These are phyloP conservation scores for Beta lomatogona DNA, from an alignment of 179 eudicot species.

Conservation along the genomic window DNA sequence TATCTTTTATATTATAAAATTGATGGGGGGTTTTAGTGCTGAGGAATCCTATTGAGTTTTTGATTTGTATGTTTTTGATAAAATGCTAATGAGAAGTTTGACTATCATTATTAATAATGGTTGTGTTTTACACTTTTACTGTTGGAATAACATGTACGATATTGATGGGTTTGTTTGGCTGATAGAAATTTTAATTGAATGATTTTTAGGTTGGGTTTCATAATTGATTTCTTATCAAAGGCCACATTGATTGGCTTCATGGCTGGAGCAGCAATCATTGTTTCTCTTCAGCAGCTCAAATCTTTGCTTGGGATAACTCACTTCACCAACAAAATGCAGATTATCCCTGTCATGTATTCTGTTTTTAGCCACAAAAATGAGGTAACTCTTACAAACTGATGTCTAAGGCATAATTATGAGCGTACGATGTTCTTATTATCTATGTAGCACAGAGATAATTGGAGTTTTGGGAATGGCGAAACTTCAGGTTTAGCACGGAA, in stretches of 20 bases:
- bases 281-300: slow-evolving; percentile 85
- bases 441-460: too few species aligned
- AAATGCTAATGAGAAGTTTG: slow-evolving; percentile 2
- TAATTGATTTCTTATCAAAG: slow-evolving; percentile 87
- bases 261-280: slow-evolving; percentile 96
- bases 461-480: too few species aligned
- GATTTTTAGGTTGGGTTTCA: slow-evolving; percentile 71
- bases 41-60: not conserved
- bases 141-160: not conserved
- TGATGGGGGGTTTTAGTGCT: slow-evolving; percentile 16
- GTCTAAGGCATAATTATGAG: too few species aligned
- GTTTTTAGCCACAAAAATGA: slow-evolving; percentile 65
- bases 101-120: not conserved
- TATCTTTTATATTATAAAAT: slow-evolving; percentile 16
- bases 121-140: not conserved
- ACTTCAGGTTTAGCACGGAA: too few species aligned
- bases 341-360: slow-evolving; percentile 70
- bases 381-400: slow-evolving; percentile 37
- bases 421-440: too few species aligned
- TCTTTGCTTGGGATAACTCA: slow-evolving; percentile 70
- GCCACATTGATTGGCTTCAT: slow-evolving; percentile 91
- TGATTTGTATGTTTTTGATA: not conserved
- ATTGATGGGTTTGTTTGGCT: not conserved
- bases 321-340: slow-evolving; percentile 76
- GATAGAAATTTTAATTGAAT: not conserved